A percentile compares a stretch with the other conserved stretches of the same genome.
Evolutionary conservation across 345 rosid genomes (phyloP).

Genomic region (Arabis alpina): DNA sequence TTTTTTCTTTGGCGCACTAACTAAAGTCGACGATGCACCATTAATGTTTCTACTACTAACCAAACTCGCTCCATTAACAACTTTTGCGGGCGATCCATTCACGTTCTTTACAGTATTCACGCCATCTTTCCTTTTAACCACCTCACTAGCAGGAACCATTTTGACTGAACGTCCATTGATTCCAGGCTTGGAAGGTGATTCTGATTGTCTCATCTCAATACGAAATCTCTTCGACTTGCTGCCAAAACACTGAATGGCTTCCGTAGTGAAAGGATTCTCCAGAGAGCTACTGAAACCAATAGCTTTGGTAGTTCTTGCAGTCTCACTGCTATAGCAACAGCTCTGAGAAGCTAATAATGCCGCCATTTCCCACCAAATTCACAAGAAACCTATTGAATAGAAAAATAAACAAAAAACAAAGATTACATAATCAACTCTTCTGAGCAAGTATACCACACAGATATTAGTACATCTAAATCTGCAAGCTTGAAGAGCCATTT

Average conservation of each 20-base stretch:
- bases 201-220: slow-evolving; percentile 64
- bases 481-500: not conserved
- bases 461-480: too few relatives aligned
- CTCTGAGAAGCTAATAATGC: slow-evolving; percentile 79
- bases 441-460: too few relatives aligned
- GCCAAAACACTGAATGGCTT: slow-evolving; percentile 20
- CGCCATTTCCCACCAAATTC: slow-evolving; percentile 53
- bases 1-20: slow-evolving; percentile 50
- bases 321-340: slow-evolving; percentile 58
- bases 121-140: slow-evolving; percentile 51
- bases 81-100: slow-evolving; percentile 60
- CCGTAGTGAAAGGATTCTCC: slow-evolving; percentile 45
- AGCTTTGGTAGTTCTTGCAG: slow-evolving; percentile 49
- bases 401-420: not conserved
- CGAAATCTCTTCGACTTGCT: slow-evolving; percentile 46
- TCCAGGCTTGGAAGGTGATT: slow-evolving; percentile 55
- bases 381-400: slow-evolving; percentile 6
- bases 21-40: slow-evolving; percentile 46
- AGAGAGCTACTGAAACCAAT: slow-evolving; percentile 62
- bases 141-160: slow-evolving; percentile 87
- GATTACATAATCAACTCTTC: not conserved
- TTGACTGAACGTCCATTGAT: slow-evolving; percentile 63
- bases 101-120: slow-evolving; percentile 51
- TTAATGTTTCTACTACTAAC: slow-evolving; percentile 47
- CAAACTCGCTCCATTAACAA: slow-evolving; percentile 62